phyloP scores from a whole-genome alignment of 2,329 filamentous ascomycete species.

The Knufia fluminis region DNA sequence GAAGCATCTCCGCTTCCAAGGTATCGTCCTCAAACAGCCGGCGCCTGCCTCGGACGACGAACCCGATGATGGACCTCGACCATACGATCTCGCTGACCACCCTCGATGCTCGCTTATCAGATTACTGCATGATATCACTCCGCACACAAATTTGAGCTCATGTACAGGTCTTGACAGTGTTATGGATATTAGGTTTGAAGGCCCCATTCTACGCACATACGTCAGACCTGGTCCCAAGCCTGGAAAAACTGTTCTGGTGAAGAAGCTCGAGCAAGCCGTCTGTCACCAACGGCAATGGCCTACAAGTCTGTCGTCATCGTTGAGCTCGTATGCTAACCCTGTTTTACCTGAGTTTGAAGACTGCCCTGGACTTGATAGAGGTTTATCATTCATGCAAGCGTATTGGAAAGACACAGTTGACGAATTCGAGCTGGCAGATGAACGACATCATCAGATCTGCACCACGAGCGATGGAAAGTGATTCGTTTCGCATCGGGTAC shows the following conservation, averaged over 20 bases:
- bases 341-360: too few species aligned
- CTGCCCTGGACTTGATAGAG: too few species aligned
- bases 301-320: neutral
- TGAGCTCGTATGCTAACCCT: neutral
- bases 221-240: neutral
- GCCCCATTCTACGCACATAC: neutral
- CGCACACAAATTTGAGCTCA: neutral
- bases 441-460: neutral
- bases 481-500: too few species aligned
- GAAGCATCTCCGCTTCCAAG: neutral
- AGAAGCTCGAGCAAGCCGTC: constrained; percentile 4
- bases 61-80: neutral
- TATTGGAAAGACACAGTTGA: constrained; percentile 2
- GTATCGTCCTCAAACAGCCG: neutral
- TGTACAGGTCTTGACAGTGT: constrained; percentile 1
- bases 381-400: neutral
- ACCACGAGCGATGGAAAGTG: neutral
- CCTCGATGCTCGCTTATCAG: neutral
- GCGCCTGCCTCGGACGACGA: neutral
- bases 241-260: neutral
- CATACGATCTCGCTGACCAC: neutral
- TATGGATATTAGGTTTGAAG: neutral
- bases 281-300: constrained; percentile 1
- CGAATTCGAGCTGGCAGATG: neutral
- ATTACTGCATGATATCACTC: neutral